Evolutionary conservation across 2,329 filamentous ascomycete genomes (phyloP), one percentile per base, ranked within the genome.

Genomic region (Neurospora sp.): DNA sequence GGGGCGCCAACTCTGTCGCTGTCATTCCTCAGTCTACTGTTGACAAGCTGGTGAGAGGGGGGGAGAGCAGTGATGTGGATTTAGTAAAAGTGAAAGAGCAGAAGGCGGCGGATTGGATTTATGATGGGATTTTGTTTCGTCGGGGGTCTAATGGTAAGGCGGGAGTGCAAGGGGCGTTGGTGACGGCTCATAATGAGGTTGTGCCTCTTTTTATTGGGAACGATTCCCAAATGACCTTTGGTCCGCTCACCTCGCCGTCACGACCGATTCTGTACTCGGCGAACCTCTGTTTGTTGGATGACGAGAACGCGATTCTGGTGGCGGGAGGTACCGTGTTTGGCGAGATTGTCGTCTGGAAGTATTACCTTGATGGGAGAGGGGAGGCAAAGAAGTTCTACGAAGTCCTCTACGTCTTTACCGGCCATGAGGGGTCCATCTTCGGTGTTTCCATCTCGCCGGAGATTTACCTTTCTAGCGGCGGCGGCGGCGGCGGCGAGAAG

Each of bases 291-390:
- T 92, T 90, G 85, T 80, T 89, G 8, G 52, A 62, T 62, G 84
- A 85, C 6, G 82, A 83, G 65, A 6, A 36, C 4, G 83, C 83
- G 68, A 83, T 97, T 66, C 84, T 97, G 23, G 87, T 97, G 67
- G 92, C 93, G 6, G 92, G 92, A 3, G 96, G 96, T 1, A 98
- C 96, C 0, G 93, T 95, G 1, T 98, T 98, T 80, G 96, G 96
- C 3, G 94, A 98, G 79, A 91, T 99, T 40, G 84, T 97, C 43
- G 87, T 97, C 17, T 98, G 96, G 96, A 92, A 89, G 73, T 93
- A 88, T 74, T 80, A 82, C 66, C 74, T 85, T n/a, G 72, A 70
- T 38, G 66, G 10, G 19, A 23, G 5, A 2, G 66, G 12, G 10
- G 19, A 36, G 10, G 43, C 43, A 0, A 70, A 70, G 19, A 80